These are phyloP conservation scores for Favolaschia claudopus DNA, from an alignment of 768 basidiomycete genomes.

Conservation along the genomic window DNA sequence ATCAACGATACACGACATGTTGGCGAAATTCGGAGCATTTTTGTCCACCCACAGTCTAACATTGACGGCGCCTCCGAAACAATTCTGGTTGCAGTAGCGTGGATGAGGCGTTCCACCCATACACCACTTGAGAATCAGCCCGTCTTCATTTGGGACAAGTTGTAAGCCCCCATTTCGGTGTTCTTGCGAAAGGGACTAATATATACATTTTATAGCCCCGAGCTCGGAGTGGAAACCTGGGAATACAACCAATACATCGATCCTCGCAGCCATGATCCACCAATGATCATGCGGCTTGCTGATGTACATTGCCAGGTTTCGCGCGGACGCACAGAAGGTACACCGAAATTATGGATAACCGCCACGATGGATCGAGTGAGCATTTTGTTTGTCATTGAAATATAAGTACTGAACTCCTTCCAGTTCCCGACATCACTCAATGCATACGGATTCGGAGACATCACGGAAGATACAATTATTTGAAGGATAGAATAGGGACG, in stretches of 20 bases:
- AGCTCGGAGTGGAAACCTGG: constrained; percentile 30
- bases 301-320: constrained; percentile 22
- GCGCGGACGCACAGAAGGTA: constrained; percentile 12
- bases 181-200: background rate
- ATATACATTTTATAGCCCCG: constrained; percentile 20
- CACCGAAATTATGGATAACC: constrained; percentile 28
- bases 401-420: background rate
- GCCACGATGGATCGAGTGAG: constrained; percentile 20
- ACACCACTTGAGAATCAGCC: constrained; percentile 4
- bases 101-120: background rate
- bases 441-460: background rate
- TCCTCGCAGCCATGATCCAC: constrained; percentile 1
- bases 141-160: constrained; percentile 24
- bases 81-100: constrained; percentile 3
- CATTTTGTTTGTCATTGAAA: background rate
- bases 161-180: no score
- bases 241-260: constrained; percentile 6
- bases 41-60: constrained; percentile 23
- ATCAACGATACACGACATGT: constrained; percentile 1
- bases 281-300: constrained; percentile 19
- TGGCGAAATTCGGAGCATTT: constrained; percentile 23
- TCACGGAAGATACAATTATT: background rate
- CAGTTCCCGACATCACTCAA: constrained; percentile 2
- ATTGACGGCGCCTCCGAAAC: background rate
- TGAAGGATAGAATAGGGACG: no score